Conservation (phyloP, 2,329 filamentous ascomycete species). For the Botrytis byssoidea region DNA sequence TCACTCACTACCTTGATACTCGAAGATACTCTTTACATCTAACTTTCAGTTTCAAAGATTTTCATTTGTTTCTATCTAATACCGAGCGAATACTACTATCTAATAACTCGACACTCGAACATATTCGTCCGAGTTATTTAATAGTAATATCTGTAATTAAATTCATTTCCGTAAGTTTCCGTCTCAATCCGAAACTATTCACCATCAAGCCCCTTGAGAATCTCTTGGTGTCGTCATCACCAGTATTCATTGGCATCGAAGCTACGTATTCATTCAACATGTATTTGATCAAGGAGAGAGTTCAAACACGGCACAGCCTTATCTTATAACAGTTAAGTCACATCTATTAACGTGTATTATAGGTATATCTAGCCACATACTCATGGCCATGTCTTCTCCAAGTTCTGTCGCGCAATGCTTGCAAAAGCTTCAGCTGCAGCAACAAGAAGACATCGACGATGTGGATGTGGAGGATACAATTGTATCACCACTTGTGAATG, state of each 20-base stretch:
- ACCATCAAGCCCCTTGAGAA: not conserved
- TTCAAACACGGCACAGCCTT: not conserved
- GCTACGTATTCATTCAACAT: not conserved
- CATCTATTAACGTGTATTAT: not conserved
- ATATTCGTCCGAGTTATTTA: not conserved
- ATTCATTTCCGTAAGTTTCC: not conserved
- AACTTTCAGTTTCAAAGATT: not conserved
- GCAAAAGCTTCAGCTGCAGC: not conserved
- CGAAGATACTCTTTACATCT: not conserved
- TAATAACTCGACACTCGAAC: not conserved
- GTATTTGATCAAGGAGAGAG: not conserved
- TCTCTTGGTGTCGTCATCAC: not conserved
- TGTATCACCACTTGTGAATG: not conserved
- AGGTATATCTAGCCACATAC: not conserved
- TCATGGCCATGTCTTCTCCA: not conserved
- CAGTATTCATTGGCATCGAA: not conserved
- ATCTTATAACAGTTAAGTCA: not conserved
- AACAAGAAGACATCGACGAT: not conserved
- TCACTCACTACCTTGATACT: not conserved
- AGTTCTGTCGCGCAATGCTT: too few species aligned
- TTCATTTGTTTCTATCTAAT: not conserved
- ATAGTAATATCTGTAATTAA: not conserved
- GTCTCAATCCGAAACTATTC: not conserved
- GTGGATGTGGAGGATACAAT: not conserved
- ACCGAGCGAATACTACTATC: not conserved